Conservation (phyloP, 2,329 filamentous ascomycete genomes). For the Aspergillus sp. region DNA sequence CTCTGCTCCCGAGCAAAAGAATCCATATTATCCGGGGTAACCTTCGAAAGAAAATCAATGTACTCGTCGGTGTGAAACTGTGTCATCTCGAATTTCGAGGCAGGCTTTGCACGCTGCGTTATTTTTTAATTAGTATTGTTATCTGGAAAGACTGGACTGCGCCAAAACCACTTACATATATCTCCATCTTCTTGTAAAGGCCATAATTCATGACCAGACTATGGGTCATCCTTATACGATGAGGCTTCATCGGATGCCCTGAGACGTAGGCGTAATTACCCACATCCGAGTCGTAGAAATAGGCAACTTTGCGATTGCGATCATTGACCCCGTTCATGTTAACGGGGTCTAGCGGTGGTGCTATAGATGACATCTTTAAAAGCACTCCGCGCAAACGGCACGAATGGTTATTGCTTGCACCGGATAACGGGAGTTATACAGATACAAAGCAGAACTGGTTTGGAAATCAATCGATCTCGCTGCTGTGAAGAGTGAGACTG, state of each 20-base stretch:
- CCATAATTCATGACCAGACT: constrained; percentile 64
- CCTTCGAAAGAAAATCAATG: constrained; percentile 67
- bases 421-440: neutral
- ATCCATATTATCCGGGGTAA: constrained; percentile 98
- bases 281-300: constrained; percentile 98
- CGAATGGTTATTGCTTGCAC: constrained; percentile 5
- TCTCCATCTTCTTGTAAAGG: constrained; percentile 66
- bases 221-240: constrained; percentile 59
- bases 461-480: neutral
- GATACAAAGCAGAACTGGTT: neutral
- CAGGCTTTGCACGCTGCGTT: constrained; percentile 66
- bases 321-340: constrained; percentile 43
- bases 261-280: constrained; percentile 94
- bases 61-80: constrained; percentile 68
- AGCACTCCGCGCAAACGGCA: constrained; percentile 2
- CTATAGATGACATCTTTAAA: constrained; percentile 44
- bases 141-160: neutral
- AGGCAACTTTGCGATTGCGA: constrained; percentile 76
- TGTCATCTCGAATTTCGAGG: constrained; percentile 63
- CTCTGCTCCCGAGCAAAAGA: constrained; percentile 82
- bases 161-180: constrained; percentile 46
- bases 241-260: constrained; percentile 61
- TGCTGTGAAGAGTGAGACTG: neutral
- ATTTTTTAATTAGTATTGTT: constrained; percentile 13
- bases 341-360: constrained; percentile 48